Base-by-base conservation (phyloP, 2,329 filamentous ascomycete genomes). In the Clonostachys rosea region DNA sequence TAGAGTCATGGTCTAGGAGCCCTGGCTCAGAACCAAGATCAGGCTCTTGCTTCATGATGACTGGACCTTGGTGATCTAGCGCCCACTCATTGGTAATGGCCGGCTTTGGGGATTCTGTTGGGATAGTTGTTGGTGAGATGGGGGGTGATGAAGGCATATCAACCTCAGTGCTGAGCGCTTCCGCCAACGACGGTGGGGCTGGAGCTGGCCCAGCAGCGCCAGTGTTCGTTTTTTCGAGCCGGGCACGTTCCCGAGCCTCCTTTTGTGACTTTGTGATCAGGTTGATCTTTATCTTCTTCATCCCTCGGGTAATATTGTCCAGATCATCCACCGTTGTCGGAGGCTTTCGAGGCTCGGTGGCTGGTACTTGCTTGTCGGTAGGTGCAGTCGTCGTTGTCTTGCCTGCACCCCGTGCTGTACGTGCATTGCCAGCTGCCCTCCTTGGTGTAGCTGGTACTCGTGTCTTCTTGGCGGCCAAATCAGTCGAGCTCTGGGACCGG, bases 251-350 rank as follows among this genome's bases (percentile, higher is more conserved):
- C 24, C 69, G 73, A 2, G 76, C 78, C 44, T 81, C 79, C 54
- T 73, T 76, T 55, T 83, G 76, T 37, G 79, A 71, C 50, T 81
- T 73, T 2, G 79, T 82, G 37, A 83, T 68, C 20, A 84, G 60
- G 45, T 78, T 83, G 55, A 85, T 80, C 58, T 78, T 83, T 49
- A 85, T 79, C 59, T 77, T 82, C 59, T 78, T 83, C 74, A 84
- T 78, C 2, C 78, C 75, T 35, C 68, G 70, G 0, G 79, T 77
- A 50, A 86, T 69, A 44, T 66, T 73, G 46, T 83, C 78, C 35
- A 85, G 58, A 43, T 75, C 75, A 43, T 71, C 65, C 47, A 6
- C 43, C 40, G 41, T 44, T 44, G 36, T 40, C 49, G 14, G 45
- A 47, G 18, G 46, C 46, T 30, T 42, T 46, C 17, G 46, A 49